These are phyloP conservation scores for Epichloe hybrida DNA, from an alignment of 2,329 filamentous ascomycete species.

Conservation along the genomic window DNA sequence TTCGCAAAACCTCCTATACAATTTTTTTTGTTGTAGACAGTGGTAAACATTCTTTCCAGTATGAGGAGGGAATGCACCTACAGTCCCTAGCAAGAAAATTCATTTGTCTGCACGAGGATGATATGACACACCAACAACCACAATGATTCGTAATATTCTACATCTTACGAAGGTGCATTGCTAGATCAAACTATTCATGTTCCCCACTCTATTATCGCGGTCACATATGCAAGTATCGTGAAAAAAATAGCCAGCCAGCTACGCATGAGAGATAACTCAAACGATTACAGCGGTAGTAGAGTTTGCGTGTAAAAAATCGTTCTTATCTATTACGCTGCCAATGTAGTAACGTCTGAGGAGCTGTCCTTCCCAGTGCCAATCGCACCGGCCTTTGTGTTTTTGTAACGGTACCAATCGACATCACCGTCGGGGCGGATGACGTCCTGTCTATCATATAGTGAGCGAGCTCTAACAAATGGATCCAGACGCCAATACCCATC, in stretches of 20 bases:
- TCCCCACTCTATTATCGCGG: too few species aligned
- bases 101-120: too few species aligned
- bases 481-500: constrained; percentile 83
- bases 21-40: too few species aligned
- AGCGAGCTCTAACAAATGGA: constrained; percentile 69
- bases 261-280: background rate
- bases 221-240: too few species aligned
- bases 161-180: too few species aligned
- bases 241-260: background rate
- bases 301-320: background rate
- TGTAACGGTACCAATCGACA: constrained; percentile 52
- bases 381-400: background rate
- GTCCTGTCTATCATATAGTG: constrained; percentile 72
- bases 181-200: too few species aligned
- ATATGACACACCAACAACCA: too few species aligned
- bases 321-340: constrained; percentile 20
- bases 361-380: background rate
- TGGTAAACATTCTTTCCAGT: too few species aligned
- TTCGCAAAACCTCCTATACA: too few species aligned
- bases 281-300: background rate
- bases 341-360: background rate
- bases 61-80: too few species aligned
- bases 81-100: too few species aligned
- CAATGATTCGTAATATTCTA: too few species aligned
- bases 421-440: constrained; percentile 54